Percentiles rank a stretch among this genome's conserved stretches.
Conservation (phyloP, 805 yeast genomes). For the Scheffersomyces lignosus region DNA sequence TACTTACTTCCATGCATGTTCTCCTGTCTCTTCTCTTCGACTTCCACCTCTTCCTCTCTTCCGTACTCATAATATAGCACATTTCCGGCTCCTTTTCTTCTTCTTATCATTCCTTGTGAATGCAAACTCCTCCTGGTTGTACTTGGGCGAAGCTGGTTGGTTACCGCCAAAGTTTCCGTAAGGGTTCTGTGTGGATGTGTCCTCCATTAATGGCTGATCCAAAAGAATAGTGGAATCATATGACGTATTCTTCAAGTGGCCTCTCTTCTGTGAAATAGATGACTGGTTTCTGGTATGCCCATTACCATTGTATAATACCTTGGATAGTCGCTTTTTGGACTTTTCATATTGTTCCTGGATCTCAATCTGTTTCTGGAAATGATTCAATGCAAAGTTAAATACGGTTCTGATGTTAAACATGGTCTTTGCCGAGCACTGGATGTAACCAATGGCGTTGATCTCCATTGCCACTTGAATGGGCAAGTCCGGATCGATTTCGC, state of each 20-base stretch:
- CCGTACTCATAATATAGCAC: too few relatives aligned
- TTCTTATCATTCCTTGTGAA: slow-evolving; percentile 33
- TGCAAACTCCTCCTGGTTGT: slow-evolving; percentile 44
- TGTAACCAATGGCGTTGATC: slow-evolving; percentile 68
- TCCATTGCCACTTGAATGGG: slow-evolving; percentile 56
- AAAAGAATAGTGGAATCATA: slow-evolving; percentile 35
- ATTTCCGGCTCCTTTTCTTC: slow-evolving; percentile 31
- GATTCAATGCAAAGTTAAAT: slow-evolving; percentile 59
- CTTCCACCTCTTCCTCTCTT: too few relatives aligned
- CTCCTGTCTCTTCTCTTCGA: too few relatives aligned
- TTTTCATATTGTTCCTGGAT: slow-evolving; percentile 38
- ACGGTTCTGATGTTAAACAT: slow-evolving; percentile 66
- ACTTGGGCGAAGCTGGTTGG: slow-evolving; percentile 11
- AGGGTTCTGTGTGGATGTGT: slow-evolving; percentile 33
- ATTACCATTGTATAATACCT: slow-evolving; percentile 22
- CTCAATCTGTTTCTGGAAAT: slow-evolving; percentile 40
- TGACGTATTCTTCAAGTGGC: slow-evolving; percentile 40
- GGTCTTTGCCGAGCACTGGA: slow-evolving; percentile 77
- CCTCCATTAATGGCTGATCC: slow-evolving; percentile 43
- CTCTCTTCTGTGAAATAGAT: slow-evolving; percentile 23
- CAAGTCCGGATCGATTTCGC: slow-evolving; percentile 41
- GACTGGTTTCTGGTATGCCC: slow-evolving; percentile 23
- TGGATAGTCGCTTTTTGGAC: slow-evolving; percentile 33
- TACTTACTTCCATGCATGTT: too few relatives aligned
- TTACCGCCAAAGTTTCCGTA: slow-evolving; percentile 27